Base-by-base conservation (phyloP, 331 rosid species). In the Acacia concinna region DNA sequence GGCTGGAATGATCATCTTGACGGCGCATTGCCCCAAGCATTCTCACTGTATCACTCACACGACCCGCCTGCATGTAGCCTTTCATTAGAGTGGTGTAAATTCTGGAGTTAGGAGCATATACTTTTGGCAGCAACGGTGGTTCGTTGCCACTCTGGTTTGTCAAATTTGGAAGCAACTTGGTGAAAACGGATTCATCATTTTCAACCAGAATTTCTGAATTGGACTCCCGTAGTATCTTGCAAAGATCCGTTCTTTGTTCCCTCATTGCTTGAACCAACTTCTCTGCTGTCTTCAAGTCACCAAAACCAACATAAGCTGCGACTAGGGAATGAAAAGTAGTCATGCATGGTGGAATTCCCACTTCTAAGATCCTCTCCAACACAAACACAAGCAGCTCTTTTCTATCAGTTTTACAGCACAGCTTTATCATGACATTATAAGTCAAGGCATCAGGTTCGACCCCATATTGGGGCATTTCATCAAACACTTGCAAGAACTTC, bases 61-160 rank as follows among this genome's bases (percentile, higher is more conserved):
- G 92, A 25, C 98, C 97, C 2, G 84, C 90, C 46, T 87, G 89
- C 99, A 95, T 92, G 75, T 95, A 95, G 62, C 98, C 98, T 76
- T 95, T 95, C 99, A 95, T 95, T 30, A 95, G 81, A 70, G 98
- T 90, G 21, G 98, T 95, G 85, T 91, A 95, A 27, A 91, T 89
- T 84, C 99, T 91, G 6, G 99, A 81, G 80, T 95, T 65, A 3
- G 94, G 91, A 68, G 94, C 77, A 79, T 82, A 95, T 0, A 65
- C 82, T 85, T 83, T 88, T 1, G 96, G 87, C 87, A 95, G 80
- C 83, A 93, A 76, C 1, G 91, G 96, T 18, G 88, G 85, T 80
- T 92, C 93, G 20, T 34, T 20, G 47, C 79, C 81, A 66, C 77
- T 83, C 0, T 49, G 78, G 44, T 67, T 70, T 69, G 68, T 73